Evolutionary conservation across 805 yeast species (phyloP).

Genomic region (Diddensiella caesifluorescens): DNA sequence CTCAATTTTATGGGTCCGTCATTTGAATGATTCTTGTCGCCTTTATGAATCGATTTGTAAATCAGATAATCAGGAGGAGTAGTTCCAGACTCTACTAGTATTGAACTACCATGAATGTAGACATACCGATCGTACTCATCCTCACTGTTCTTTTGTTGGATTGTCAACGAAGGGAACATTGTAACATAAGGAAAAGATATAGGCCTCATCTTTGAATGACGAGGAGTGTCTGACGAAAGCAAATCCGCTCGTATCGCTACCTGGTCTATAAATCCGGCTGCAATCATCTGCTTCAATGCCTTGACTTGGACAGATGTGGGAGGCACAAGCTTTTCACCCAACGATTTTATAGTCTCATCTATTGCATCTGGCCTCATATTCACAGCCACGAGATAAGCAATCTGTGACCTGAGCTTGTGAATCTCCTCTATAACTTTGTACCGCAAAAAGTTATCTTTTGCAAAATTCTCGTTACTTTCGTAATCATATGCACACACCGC

Average conservation of each 20-base stretch:
- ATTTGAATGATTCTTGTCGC: constrained; percentile 43
- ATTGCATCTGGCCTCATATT: constrained; percentile 35
- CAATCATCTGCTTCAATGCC: constrained; percentile 82
- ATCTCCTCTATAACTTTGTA: constrained; percentile 83
- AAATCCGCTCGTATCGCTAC: constrained; percentile 80
- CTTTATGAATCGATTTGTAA: constrained; percentile 59
- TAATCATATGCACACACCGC: constrained; percentile 87
- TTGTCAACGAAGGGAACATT: constrained; percentile 37
- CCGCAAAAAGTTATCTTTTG: constrained; percentile 61
- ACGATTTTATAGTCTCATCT: constrained; percentile 47
- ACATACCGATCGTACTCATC: constrained; percentile 48
- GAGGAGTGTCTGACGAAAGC: constrained; percentile 53
- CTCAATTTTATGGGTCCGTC: constrained; percentile 34
- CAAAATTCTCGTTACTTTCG: constrained; percentile 44
- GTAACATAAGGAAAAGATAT: constrained; percentile 52
- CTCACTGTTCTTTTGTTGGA: constrained; percentile 25
- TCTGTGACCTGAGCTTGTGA: constrained; percentile 69
- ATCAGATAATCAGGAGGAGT: constrained; percentile 77
- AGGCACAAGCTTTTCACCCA: constrained; percentile 46
- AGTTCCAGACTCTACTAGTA: constrained; percentile 54
- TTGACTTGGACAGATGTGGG: constrained; percentile 67
- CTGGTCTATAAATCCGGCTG: constrained; percentile 91
- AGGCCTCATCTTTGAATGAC: constrained; percentile 52
- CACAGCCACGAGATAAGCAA: constrained; percentile 65
- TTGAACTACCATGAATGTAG: constrained; percentile 75